Conservation (phyloP, 306 rosid species). For the Delonix regia region DNA sequence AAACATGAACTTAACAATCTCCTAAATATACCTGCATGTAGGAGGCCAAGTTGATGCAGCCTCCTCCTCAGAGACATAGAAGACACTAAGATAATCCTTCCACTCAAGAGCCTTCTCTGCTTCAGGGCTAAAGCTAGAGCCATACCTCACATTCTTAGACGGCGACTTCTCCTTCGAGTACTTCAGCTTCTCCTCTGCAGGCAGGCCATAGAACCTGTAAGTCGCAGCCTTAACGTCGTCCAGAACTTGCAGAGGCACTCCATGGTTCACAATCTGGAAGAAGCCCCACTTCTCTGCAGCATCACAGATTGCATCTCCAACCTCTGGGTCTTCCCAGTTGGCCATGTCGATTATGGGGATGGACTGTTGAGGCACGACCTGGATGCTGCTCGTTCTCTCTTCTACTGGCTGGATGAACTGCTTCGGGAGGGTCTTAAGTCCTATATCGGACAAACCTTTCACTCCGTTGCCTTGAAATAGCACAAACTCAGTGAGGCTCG, state of each 20-base stretch:
- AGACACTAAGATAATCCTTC: conserved; percentile 66
- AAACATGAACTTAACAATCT: no score
- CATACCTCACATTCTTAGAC: conserved; percentile 48
- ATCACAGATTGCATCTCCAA: conserved; percentile 45
- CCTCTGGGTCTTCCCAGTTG: conserved; percentile 44
- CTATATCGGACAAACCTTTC: conserved; percentile 60
- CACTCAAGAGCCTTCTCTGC: conserved; percentile 68
- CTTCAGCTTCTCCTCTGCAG: conserved; percentile 55
- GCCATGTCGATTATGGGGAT: conserved; percentile 66
- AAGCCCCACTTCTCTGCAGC: conserved; percentile 74
- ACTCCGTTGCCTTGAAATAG: conserved; percentile 58
- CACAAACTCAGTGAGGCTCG: conserved; percentile 41
- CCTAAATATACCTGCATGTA: conserved; percentile 43
- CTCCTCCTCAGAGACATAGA: conserved; percentile 60
- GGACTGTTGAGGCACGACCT: conserved; percentile 27
- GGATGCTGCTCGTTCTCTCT: conserved; percentile 37
- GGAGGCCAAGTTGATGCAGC: conserved; percentile 61
- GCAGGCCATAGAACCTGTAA: conserved; percentile 48
- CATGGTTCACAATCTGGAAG: conserved; percentile 65
- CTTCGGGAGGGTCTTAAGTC: conserved; percentile 49
- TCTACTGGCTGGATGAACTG: conserved; percentile 63
- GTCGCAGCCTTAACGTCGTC: conserved; percentile 55
- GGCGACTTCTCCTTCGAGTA: conserved; percentile 42
- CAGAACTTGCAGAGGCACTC: conserved; percentile 53
- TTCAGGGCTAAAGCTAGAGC: conserved; percentile 56